Percentiles rank a stretch among this genome's conserved stretches.
These are phyloP conservation scores for Vitis hybrid DNA, from an alignment of 177 flowering plant species.

Conservation along the genomic window DNA sequence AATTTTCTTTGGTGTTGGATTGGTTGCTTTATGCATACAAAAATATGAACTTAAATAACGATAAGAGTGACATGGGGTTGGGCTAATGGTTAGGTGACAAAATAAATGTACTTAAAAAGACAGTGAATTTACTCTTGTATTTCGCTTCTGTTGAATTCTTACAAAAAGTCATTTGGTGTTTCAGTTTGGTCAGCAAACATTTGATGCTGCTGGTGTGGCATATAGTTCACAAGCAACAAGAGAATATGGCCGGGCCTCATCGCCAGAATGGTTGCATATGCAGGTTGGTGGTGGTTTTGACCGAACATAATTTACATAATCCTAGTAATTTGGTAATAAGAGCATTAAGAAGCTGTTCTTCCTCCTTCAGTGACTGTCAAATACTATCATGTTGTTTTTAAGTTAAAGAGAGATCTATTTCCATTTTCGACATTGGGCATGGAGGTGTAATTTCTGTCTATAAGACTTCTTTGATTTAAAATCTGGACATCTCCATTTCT, in stretches of 20 bases:
- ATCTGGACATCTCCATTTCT: conserved; percentile 12
- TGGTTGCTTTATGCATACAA: no score
- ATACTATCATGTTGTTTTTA: conserved; percentile 8
- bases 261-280: conserved; percentile 92
- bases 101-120: background rate
- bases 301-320: conserved; percentile 34
- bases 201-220: conserved; percentile 54
- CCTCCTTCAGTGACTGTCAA: conserved; percentile 8
- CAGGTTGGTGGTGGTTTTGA: conserved; percentile 81
- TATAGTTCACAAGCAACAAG: conserved; percentile 61
- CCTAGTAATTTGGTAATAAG: conserved; percentile 25
- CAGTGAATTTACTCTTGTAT: background rate
- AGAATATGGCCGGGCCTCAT: conserved; percentile 58
- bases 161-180: conserved; percentile 19
- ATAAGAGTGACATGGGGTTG: background rate
- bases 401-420: conserved; percentile 5
- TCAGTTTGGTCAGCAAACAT: conserved; percentile 57
- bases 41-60: no score
- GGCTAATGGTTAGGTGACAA: background rate
- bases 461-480: conserved; percentile 12
- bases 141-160: background rate
- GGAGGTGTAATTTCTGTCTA: conserved; percentile 25
- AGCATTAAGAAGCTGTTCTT: conserved; percentile 19
- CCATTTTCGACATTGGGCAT: conserved; percentile 25
- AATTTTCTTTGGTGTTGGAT: no score